These are phyloP conservation scores for Kandelia obovata DNA, from an alignment of 345 rosid genomes.

Conservation along the genomic window DNA sequence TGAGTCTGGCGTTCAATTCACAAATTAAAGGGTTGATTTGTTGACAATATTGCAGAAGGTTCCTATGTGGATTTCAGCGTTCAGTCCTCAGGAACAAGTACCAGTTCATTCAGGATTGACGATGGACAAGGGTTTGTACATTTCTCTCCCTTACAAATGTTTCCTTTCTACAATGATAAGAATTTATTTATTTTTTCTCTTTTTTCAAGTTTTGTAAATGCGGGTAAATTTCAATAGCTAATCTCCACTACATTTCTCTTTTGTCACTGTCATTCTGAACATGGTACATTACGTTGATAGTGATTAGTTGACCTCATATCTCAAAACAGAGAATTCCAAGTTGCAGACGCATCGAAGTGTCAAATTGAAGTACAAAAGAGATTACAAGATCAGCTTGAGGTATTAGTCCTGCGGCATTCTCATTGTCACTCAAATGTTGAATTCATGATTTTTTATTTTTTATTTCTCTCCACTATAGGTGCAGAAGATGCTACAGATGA, in stretches of 20 bases:
- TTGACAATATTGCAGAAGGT: slow-evolving; percentile 25
- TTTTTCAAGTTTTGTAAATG: no score
- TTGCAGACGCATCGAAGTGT: slow-evolving; percentile 44
- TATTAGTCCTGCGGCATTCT: slow-evolving; percentile 10
- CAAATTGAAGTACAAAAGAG: slow-evolving; percentile 55
- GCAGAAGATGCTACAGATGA: slow-evolving; percentile 64
- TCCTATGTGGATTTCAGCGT: slow-evolving; percentile 42
- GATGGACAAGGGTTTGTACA: slow-evolving; percentile 36
- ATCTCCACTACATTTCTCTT: neutral
- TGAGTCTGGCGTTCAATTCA: no score
- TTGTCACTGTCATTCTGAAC: neutral
- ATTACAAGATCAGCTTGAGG: slow-evolving; percentile 74
- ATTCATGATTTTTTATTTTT: neutral
- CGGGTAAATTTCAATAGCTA: no score
- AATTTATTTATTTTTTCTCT: neutral
- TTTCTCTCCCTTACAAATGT: neutral
- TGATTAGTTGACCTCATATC: neutral
- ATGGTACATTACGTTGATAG: neutral
- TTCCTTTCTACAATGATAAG: neutral
- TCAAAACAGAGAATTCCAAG: slow-evolving; percentile 42
- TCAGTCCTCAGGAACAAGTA: slow-evolving; percentile 26
- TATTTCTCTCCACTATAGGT: slow-evolving; percentile 38
- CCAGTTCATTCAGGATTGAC: slow-evolving; percentile 34
- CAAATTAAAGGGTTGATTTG: neutral
- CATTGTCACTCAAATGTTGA: neutral